A percentile compares a stretch with the other conserved stretches of the same genome.
Evolutionary conservation across 2,329 filamentous ascomycete species (phyloP).

Genomic region (Calonectria montana): DNA sequence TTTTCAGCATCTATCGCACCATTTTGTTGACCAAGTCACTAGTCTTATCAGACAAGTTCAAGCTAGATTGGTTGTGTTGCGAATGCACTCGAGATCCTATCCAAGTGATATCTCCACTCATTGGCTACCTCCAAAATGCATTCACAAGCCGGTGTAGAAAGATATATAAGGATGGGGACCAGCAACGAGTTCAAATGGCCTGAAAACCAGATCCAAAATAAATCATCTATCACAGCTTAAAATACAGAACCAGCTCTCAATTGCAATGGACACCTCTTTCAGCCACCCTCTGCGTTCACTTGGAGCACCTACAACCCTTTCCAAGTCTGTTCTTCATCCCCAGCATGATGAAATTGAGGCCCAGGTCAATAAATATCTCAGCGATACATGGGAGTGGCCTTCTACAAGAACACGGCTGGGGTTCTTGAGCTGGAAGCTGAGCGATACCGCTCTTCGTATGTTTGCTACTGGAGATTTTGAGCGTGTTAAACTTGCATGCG

Average conservation of each 20-base stretch:
- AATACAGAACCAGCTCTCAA: background rate
- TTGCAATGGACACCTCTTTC: background rate
- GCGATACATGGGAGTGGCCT: conserved; percentile 22
- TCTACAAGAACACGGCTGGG: conserved; percentile 12
- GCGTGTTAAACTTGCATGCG: conserved; percentile 21
- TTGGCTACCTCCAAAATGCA: no score
- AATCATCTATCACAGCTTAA: background rate
- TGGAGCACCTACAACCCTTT: conserved; percentile 12
- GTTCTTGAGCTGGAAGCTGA: conserved; percentile 25
- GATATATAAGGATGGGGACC: background rate
- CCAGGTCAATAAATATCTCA: conserved; percentile 13
- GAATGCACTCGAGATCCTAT: no score
- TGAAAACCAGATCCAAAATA: background rate
- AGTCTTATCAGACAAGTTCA: background rate
- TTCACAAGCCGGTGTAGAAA: background rate
- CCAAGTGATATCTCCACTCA: no score
- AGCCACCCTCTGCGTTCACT: conserved; percentile 18
- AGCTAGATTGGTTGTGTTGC: background rate
- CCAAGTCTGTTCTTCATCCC: conserved; percentile 18
- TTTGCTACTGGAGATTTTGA: conserved; percentile 18
- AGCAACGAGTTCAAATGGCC: background rate
- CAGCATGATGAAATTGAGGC: conserved; percentile 20
- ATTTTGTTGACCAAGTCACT: no score
- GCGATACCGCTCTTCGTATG: conserved; percentile 20
- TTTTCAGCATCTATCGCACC: no score